Conservation (phyloP, 257 asterid genomes). For the Solanum arcanum region DNA sequence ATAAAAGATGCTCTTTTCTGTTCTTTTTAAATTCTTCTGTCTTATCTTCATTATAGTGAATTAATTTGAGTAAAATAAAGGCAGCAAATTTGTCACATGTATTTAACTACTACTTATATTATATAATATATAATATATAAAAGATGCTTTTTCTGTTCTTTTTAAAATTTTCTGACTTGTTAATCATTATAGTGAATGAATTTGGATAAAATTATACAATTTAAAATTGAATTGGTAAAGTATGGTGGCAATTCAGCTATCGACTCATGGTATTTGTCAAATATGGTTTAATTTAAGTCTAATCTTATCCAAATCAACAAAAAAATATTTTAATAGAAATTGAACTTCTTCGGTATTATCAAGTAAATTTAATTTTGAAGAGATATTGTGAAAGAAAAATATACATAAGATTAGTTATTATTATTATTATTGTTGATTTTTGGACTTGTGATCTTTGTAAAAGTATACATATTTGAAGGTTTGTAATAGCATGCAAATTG, state of each 20-base stretch:
- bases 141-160: neutral
- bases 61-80: no score
- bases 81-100: no score
- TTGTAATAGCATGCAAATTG: no score
- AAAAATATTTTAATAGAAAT: no score
- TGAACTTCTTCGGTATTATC: neutral
- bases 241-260: neutral
- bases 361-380: no score
- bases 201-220: neutral
- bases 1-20: neutral
- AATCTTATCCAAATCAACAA: no score
- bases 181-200: neutral
- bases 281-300: neutral
- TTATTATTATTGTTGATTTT: no score
- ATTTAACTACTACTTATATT: no score
- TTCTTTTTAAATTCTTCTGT: neutral
- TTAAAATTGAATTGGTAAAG: neutral
- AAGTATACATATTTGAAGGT: no score
- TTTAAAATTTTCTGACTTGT: neutral
- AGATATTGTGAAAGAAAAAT: no score
- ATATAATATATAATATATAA: no score
- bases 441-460: neutral
- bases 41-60: neutral
- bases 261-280: no score
- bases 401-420: rapidly evolving